A percentile compares a stretch with the other conserved stretches of the same genome.
Evolutionary conservation across 257 asterid genomes (phyloP).

Genomic region (Orobanche coerulescens): DNA sequence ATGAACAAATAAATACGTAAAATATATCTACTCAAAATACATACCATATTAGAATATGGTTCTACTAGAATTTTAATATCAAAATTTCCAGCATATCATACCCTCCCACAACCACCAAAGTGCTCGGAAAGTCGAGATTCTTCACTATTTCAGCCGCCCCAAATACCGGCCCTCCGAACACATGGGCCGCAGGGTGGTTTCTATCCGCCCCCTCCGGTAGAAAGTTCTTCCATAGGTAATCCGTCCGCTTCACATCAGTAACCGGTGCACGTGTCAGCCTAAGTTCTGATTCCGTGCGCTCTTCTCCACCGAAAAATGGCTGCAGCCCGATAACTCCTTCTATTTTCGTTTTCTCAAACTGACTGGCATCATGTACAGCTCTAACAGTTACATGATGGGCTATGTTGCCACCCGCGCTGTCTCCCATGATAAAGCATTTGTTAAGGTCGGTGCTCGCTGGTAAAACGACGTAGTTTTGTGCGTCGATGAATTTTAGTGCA

Average conservation of each 20-base stretch:
- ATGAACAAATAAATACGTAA: too few relatives aligned
- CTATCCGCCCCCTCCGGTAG: slow-evolving; percentile 36
- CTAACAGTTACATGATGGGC: slow-evolving; percentile 32
- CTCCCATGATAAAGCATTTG: slow-evolving; percentile 40
- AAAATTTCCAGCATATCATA: too few relatives aligned
- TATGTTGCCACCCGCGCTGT: slow-evolving; percentile 46
- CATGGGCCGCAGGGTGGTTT: slow-evolving; percentile 36
- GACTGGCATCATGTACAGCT: slow-evolving; percentile 12
- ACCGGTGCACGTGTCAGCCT: slow-evolving; percentile 24
- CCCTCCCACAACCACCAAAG: slow-evolving; percentile 35
- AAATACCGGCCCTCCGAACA: slow-evolving; percentile 22
- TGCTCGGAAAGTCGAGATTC: slow-evolving; percentile 23
- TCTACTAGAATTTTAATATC: too few relatives aligned
- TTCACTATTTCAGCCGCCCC: neutral
- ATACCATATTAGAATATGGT: too few relatives aligned
- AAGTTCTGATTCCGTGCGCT: slow-evolving; percentile 38
- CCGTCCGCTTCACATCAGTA: slow-evolving; percentile 16
- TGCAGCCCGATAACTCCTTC: slow-evolving; percentile 28
- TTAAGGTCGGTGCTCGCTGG: slow-evolving; percentile 27
- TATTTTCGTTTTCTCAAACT: slow-evolving; percentile 22
- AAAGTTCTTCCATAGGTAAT: slow-evolving; percentile 33
- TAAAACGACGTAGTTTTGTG: slow-evolving; percentile 16
- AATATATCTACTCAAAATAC: too few relatives aligned
- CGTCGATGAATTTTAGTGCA: slow-evolving; percentile 32
- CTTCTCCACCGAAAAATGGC: slow-evolving; percentile 44